Percentiles rank a stretch among this genome's conserved stretches.
phyloP scores from a whole-genome alignment of 73 alveolate genomes.

The Durusdinium trenchii region DNA sequence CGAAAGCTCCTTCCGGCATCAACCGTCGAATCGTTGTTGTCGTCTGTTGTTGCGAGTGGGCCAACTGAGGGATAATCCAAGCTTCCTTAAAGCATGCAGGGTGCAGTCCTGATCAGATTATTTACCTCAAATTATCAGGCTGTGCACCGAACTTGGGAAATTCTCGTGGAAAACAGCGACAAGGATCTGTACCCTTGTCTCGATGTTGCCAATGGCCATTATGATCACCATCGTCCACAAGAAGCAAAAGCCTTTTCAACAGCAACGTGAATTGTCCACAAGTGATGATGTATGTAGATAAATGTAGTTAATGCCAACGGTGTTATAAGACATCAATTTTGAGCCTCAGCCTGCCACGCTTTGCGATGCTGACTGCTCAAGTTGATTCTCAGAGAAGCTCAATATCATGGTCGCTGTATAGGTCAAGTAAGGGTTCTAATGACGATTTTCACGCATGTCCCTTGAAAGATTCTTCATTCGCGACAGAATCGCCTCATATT shows the following conservation, averaged over 20 bases:
- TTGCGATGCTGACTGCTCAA: slow-evolving; percentile 43
- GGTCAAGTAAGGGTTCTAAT: background rate
- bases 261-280: background rate
- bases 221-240: background rate
- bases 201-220: background rate
- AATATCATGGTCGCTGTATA: slow-evolving; percentile 20
- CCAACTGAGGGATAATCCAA: no score
- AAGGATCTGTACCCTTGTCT: background rate
- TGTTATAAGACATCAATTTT: background rate
- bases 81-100: no score
- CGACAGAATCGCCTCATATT: background rate
- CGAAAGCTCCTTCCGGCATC: no score
- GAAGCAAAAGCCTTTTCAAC: no score
- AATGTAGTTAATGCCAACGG: background rate
- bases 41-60: no score
- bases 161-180: background rate
- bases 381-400: slow-evolving; percentile 8
- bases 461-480: background rate
- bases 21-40: no score
- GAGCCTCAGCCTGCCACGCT: slow-evolving; percentile 50
- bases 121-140: no score
- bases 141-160: no score
- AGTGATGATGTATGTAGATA: background rate
- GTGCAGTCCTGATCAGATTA: no score
- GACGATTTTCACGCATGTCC: background rate